Conservation (phyloP, 2,329 filamentous ascomycete species). For the Fonsecaea nubica region DNA sequence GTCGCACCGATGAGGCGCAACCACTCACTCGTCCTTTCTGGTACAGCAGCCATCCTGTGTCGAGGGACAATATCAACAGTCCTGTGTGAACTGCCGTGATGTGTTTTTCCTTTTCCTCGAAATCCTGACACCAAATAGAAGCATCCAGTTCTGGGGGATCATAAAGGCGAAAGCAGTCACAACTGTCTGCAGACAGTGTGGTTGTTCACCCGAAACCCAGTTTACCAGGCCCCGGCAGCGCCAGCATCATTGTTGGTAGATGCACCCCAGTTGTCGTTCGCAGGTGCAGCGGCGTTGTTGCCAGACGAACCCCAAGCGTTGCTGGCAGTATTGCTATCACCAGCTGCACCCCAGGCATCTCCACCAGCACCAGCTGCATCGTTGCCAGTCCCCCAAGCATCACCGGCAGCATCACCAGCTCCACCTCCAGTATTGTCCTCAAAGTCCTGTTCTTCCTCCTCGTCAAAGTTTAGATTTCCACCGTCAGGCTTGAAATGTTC, state of each 20-base stretch:
- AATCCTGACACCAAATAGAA: not conserved
- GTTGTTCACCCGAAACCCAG: slow-evolving; percentile 7
- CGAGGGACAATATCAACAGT: not conserved
- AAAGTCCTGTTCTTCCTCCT: slow-evolving; percentile 57
- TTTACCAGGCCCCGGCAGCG: slow-evolving; percentile 17
- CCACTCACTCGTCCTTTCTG: not conserved
- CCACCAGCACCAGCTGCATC: slow-evolving; percentile 14
- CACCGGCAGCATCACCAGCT: slow-evolving; percentile 28
- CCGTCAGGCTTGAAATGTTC: slow-evolving; percentile 59
- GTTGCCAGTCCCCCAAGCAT: slow-evolving; percentile 22
- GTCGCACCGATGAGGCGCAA: not conserved
- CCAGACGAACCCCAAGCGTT: not conserved
- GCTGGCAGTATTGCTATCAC: not conserved
- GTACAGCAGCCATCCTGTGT: not conserved
- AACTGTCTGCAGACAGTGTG: not conserved
- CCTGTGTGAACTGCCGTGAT: not conserved
- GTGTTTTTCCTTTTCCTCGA: not conserved
- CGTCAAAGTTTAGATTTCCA: slow-evolving; percentile 57
- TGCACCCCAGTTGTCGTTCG: not conserved
- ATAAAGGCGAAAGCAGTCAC: not conserved
- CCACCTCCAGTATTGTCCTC: slow-evolving; percentile 37
- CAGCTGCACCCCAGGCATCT: slow-evolving; percentile 20
- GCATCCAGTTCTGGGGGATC: not conserved
- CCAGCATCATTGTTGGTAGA: slow-evolving; percentile 5
- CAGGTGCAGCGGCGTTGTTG: not conserved